Conservation (phyloP, 2,329 filamentous ascomycete genomes). For the Hymenoscyphus salicellus region DNA sequence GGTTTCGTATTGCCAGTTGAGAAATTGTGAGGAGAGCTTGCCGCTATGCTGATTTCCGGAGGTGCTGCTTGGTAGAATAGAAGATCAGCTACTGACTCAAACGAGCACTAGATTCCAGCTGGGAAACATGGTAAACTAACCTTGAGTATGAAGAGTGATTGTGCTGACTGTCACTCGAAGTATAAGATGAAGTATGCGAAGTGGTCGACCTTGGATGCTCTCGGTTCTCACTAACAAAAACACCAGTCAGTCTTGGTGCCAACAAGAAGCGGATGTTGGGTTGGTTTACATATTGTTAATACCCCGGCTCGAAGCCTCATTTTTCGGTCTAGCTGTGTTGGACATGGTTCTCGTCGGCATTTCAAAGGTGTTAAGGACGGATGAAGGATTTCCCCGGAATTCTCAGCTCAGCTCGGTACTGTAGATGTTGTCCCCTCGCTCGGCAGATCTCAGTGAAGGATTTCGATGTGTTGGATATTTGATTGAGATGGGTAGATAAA, state of each 20-base stretch:
- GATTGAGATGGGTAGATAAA: not conserved
- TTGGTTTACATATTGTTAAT: not conserved
- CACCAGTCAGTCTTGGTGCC: not conserved
- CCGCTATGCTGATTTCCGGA: not conserved
- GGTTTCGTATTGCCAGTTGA: not conserved
- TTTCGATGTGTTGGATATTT: not conserved
- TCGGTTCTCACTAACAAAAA: not conserved
- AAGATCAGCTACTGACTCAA: not conserved
- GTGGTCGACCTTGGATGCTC: not conserved
- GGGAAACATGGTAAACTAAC: not conserved
- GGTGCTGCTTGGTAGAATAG: not conserved
- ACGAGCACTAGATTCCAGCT: not conserved
- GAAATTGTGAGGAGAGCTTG: not conserved
- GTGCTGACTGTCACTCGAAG: not conserved
- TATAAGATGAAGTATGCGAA: not conserved
- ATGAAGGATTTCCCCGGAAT: not conserved
- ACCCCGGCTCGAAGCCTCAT: not conserved
- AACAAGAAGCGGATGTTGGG: not conserved
- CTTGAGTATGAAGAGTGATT: not conserved
- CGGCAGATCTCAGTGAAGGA: not conserved
- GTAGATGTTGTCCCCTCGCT: not conserved
- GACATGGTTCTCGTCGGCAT: not conserved
- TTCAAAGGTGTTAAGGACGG: not conserved
- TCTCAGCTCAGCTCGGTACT: not conserved
- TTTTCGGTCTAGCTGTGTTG: not conserved